phyloP scores from a whole-genome alignment of 352 stramenopile species.

The Globisporangium perplexum region DNA sequence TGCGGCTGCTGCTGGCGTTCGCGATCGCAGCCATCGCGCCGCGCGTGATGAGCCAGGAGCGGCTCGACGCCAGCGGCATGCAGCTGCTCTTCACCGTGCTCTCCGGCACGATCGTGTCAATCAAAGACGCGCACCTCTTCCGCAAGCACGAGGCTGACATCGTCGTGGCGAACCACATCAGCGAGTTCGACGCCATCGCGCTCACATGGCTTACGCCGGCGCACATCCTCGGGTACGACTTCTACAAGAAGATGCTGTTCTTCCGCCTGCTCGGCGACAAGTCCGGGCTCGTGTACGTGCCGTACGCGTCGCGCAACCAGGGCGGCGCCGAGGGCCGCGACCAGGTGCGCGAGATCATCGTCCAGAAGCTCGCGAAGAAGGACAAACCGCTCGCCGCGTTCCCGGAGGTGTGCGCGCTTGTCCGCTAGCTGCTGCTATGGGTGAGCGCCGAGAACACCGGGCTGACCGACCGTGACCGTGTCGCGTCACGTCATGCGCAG shows the following conservation, averaged over 20 bases:
- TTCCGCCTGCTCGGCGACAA: slow-evolving; percentile 58
- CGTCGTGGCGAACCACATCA: slow-evolving; percentile 73
- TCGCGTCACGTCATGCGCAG: too few species aligned
- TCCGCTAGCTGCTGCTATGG: too few species aligned
- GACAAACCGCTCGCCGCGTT: slow-evolving; percentile 57
- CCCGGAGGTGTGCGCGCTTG: slow-evolving; percentile 34
- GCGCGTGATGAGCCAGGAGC: slow-evolving; percentile 32
- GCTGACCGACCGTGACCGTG: too few species aligned
- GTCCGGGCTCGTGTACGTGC: slow-evolving; percentile 59
- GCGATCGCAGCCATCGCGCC: slow-evolving; percentile 39
- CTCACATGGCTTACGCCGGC: slow-evolving; percentile 32
- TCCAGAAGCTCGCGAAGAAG: slow-evolving; percentile 37
- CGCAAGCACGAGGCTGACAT: slow-evolving; percentile 23
- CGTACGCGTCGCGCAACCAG: slow-evolving; percentile 57
- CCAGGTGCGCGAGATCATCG: slow-evolving; percentile 53
- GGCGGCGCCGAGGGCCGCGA: slow-evolving; percentile 42
- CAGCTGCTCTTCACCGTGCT: slow-evolving; percentile 31
- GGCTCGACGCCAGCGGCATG: slow-evolving; percentile 39
- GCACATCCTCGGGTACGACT: slow-evolving; percentile 72
- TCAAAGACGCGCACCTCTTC: slow-evolving; percentile 36
- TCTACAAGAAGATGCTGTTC: slow-evolving; percentile 80
- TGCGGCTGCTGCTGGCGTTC: slow-evolving; percentile 33
- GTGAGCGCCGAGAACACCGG: too few species aligned
- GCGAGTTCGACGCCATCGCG: slow-evolving; percentile 63
- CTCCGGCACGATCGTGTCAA: slow-evolving; percentile 38